Evolutionary conservation across 345 rosid species (phyloP).

Genomic region (Psidium guajava): DNA sequence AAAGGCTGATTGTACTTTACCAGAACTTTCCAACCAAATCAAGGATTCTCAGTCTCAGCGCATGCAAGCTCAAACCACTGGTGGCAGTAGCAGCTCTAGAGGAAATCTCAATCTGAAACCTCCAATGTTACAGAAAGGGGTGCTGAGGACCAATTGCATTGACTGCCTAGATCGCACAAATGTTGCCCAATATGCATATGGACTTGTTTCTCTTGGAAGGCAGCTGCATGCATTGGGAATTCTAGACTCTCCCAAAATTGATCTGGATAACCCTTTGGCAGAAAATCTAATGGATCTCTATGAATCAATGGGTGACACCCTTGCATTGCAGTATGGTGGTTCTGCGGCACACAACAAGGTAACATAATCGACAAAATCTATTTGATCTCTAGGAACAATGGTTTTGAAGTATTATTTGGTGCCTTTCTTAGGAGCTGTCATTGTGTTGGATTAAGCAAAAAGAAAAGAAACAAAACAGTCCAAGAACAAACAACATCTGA

Average conservation of each 20-base stretch:
- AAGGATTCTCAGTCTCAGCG: conserved; percentile 11
- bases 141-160: conserved; percentile 92
- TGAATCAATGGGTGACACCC: conserved; percentile 95
- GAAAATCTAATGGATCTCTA: conserved; percentile 68
- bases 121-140: conserved; percentile 64
- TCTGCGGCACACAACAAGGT: conserved; percentile 99
- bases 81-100: conserved; percentile 1
- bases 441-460: neutral
- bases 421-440: neutral
- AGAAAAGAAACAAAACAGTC: neutral
- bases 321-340: conserved; percentile 95
- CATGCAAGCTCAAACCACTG: conserved; percentile 5
- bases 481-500: neutral
- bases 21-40: conserved; percentile 11
- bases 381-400: neutral
- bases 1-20: conserved; percentile 9
- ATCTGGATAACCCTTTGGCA: conserved; percentile 64
- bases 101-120: conserved; percentile 18
- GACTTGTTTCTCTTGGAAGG: conserved; percentile 72
- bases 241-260: conserved; percentile 33
- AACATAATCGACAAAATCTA: neutral
- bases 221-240: conserved; percentile 64
- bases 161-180: conserved; percentile 97
- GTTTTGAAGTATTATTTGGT: neutral
- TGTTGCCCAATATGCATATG: conserved; percentile 90